Percentiles rank a stretch among this genome's conserved stretches.
Conservation (phyloP, 164 flowering plant species). For the Vitis amurensis region DNA sequence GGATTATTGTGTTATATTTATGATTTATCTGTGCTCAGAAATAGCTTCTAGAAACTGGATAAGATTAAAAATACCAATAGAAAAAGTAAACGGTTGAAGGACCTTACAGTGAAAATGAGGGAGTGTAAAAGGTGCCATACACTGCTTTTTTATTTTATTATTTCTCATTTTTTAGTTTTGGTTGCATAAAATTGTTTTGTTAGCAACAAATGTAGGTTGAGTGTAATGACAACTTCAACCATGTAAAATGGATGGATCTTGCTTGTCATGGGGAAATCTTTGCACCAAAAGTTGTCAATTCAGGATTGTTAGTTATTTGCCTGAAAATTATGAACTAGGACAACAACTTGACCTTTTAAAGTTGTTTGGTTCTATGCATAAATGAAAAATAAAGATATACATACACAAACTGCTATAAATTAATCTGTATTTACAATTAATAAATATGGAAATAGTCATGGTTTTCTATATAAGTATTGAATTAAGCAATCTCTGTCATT, state of each 20-base stretch:
- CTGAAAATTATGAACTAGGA: background rate
- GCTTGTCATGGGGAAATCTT: background rate
- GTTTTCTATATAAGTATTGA: no score
- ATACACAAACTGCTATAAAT: no score
- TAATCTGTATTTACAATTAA: no score
- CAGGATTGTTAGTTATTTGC: no score
- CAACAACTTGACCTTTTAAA: no score
- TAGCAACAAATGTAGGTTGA: no score
- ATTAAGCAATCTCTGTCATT: no score
- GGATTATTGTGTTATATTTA: background rate
- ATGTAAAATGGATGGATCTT: background rate
- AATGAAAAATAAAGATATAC: no score
- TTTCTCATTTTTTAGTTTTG: background rate
- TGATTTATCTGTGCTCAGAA: conserved; percentile 38
- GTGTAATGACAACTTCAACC: background rate
- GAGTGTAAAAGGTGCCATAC: conserved; percentile 75
- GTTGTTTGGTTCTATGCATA: no score
- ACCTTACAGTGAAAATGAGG: conserved; percentile 91
- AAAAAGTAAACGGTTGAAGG: conserved; percentile 92
- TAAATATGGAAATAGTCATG: no score
- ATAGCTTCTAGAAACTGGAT: conserved; percentile 95
- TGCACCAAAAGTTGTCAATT: no score
- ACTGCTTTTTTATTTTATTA: background rate
- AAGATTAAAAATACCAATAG: conserved; percentile 88
- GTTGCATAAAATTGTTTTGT: background rate